A percentile compares a stretch with the other conserved stretches of the same genome.
Conservation (phyloP, 805 yeast genomes). For the Starmerella stigmatis region DNA sequence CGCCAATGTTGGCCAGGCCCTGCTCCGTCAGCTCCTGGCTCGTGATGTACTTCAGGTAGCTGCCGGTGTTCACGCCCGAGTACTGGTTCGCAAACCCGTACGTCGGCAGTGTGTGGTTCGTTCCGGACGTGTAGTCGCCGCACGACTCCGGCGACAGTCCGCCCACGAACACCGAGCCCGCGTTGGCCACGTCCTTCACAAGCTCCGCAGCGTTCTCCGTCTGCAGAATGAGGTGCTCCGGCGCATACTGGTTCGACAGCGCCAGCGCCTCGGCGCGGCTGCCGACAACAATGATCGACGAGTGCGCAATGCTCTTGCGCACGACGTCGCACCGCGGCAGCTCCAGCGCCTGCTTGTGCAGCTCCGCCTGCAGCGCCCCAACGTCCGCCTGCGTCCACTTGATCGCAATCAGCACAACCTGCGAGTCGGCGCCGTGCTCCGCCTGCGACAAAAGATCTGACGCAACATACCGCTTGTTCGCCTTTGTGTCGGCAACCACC, state of each 20-base stretch:
- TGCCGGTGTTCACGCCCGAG: slow-evolving; percentile 92
- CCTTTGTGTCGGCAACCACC: slow-evolving; percentile 75
- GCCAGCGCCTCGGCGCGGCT: slow-evolving; percentile 69
- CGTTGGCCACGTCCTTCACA: slow-evolving; percentile 71
- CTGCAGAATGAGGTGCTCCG: slow-evolving; percentile 94
- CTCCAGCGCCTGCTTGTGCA: slow-evolving; percentile 67
- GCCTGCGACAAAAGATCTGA: slow-evolving; percentile 94
- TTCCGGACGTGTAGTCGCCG: slow-evolving; percentile 97
- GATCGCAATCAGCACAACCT: slow-evolving; percentile 84
- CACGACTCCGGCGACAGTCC: slow-evolving; percentile 94
- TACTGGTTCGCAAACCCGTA: slow-evolving; percentile 97
- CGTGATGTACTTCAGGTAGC: slow-evolving; percentile 91
- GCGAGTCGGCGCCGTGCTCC: slow-evolving; percentile 97
- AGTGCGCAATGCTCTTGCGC: slow-evolving; percentile 83
- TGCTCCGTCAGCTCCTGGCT: slow-evolving; percentile 79
- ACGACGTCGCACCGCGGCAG: slow-evolving; percentile 91
- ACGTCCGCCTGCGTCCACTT: slow-evolving; percentile 52
- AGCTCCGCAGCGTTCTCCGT: slow-evolving; percentile 64
- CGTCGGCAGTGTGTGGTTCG: slow-evolving; percentile 97
- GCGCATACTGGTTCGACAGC: slow-evolving; percentile 88
- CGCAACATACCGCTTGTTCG: slow-evolving; percentile 96
- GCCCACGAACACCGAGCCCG: slow-evolving; percentile 96
- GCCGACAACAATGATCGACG: slow-evolving; percentile 63
- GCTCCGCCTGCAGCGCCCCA: slow-evolving; percentile 65
- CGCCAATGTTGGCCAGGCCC: slow-evolving; percentile 84